Base-by-base conservation (phyloP, 495 filamentous ascomycete genomes). In the Cercophora samala region DNA sequence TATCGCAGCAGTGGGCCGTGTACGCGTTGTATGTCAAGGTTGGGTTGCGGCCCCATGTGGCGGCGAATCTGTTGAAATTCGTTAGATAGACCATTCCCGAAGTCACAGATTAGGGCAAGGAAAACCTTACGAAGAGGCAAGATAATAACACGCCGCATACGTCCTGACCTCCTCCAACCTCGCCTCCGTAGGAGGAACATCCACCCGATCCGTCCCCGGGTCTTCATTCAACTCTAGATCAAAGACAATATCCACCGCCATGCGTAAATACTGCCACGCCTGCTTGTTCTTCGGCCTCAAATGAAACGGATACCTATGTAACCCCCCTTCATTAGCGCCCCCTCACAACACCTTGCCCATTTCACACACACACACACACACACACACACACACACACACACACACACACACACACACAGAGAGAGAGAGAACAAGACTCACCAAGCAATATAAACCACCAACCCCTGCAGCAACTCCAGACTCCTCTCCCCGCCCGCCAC, bases 401-500 rank as follows among this genome's bases (percentile, higher is more conserved):
- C n/a, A n/a, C n/a, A n/a, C n/a, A n/a, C n/a, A n/a, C n/a, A n/a
- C n/a, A n/a, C n/a, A n/a, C n/a, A n/a, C n/a, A n/a, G n/a, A n/a
- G n/a, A n/a, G n/a, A n/a, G n/a, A n/a, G n/a, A n/a, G n/a, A n/a
- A n/a, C n/a, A 53, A 29, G n/a, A 76, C 79, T 70, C 37, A 83
- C 81, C 81, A 83, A 59, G 77, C 72, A 62, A 81, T 76, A 53
- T 83, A 83, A 56, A 82, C 72, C 22, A 80, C 68, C 62, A 82
- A 59, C 24, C 80, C 81, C 65, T 80, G 79, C 42, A 83, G 64
- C 60, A 82, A 62, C 66, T 82, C 80, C 23, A 82, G 21, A 3
- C 74, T 81, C 63, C 81, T 71, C 70, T 82, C 81, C 1, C 81
- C 80, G 0, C 79, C 78, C 1, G 81, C 78, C 1, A 83, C 80